Conservation (phyloP, 1,139 yeast genomes). For the Taphrina confusa region DNA sequence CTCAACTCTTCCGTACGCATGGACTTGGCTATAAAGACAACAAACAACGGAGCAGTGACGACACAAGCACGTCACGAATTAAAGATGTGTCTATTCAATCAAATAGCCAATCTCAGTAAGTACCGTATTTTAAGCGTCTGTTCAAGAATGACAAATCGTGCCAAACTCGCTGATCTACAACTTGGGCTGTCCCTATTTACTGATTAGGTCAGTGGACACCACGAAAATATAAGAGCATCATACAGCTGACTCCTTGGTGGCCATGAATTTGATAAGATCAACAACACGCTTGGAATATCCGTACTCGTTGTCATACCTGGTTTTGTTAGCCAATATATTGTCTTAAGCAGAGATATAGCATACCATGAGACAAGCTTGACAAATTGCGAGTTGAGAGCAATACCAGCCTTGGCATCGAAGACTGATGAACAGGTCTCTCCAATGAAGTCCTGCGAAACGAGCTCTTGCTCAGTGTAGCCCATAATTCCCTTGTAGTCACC, state of each 20-base stretch:
- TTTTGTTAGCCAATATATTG: constrained; percentile 39
- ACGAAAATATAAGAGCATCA: neutral
- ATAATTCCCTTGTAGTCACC: constrained; percentile 74
- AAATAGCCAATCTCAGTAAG: no score
- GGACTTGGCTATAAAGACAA: no score
- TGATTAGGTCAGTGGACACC: constrained; percentile 25
- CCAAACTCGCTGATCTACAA: constrained; percentile 1
- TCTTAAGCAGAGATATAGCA: constrained; percentile 54
- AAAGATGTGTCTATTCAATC: no score
- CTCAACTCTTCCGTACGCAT: no score
- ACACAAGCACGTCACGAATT: no score
- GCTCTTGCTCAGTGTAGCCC: constrained; percentile 85
- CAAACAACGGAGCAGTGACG: no score
- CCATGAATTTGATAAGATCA: constrained; percentile 76
- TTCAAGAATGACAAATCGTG: no score
- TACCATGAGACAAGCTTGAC: constrained; percentile 87
- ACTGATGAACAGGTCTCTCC: constrained; percentile 76
- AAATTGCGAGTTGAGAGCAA: constrained; percentile 75
- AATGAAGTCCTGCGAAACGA: constrained; percentile 81
- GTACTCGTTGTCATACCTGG: constrained; percentile 52
- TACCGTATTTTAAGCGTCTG: no score
- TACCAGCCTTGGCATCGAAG: constrained; percentile 85
- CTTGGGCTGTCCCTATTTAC: constrained; percentile 24
- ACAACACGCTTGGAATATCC: constrained; percentile 93
- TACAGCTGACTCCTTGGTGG: constrained; percentile 45